Evolutionary conservation across 2,329 filamentous ascomycete species (phyloP).

Genomic region (Phaeophleospora eucalypticola): DNA sequence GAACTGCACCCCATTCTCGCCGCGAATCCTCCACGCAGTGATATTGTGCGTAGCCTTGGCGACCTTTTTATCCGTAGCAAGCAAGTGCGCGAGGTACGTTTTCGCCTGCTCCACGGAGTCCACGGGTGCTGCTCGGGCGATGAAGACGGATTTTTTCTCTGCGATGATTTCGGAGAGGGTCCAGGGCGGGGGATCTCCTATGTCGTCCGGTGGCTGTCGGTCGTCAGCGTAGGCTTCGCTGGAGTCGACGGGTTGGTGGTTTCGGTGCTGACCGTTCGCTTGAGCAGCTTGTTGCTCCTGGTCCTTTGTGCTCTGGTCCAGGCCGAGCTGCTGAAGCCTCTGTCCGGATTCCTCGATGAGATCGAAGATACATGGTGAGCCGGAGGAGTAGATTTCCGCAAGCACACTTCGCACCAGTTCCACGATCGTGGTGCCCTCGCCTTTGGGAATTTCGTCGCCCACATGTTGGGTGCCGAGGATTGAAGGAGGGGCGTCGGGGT

Average conservation of each 20-base stretch:
- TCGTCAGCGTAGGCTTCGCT: constrained; percentile 29
- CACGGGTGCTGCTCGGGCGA: constrained; percentile 72
- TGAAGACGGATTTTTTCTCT: constrained; percentile 83
- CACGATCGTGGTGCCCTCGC: constrained; percentile 69
- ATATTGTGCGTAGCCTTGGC: constrained; percentile 93
- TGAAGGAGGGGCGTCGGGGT: constrained; percentile 69
- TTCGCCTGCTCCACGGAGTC: constrained; percentile 67
- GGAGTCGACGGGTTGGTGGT: constrained; percentile 3
- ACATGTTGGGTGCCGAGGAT: constrained; percentile 77
- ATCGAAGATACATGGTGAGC: constrained; percentile 83
- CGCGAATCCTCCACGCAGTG: constrained; percentile 81
- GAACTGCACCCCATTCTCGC: constrained; percentile 49
- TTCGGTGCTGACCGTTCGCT: constrained; percentile 28
- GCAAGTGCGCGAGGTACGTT: constrained; percentile 66
- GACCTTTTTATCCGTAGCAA: constrained; percentile 77
- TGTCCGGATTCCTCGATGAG: constrained; percentile 61
- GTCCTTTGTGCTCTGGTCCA: constrained; percentile 21
- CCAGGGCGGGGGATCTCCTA: constrained; percentile 58
- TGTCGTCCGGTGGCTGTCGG: constrained; percentile 32
- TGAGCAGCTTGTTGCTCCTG: constrained; percentile 30
- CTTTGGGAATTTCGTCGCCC: constrained; percentile 60
- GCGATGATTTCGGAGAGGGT: constrained; percentile 66
- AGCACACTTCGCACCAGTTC: constrained; percentile 65
- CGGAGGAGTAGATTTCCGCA: constrained; percentile 63
- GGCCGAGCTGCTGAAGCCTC: constrained; percentile 33